These are phyloP conservation scores for Yamagishiella unicocca DNA, from an alignment of 139 green algal species.

Conservation along the genomic window DNA sequence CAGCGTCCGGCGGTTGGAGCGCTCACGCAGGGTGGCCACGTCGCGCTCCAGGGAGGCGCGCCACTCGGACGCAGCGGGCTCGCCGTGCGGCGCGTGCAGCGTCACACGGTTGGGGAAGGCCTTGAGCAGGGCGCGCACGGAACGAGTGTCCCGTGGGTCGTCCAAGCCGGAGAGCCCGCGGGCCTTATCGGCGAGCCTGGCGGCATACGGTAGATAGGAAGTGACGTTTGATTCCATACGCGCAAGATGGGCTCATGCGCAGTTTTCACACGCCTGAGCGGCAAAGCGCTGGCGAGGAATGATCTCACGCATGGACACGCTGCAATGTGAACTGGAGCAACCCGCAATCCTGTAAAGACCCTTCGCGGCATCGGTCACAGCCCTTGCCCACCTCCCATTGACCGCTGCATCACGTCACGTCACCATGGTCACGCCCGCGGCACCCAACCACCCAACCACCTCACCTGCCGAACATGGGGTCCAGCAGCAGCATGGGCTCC, in stretches of 20 bases:
- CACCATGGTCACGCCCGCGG: no score
- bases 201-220: neutral
- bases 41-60: conserved; percentile 5
- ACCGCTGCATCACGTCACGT: no score
- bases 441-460: no score
- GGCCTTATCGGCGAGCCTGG: conserved; percentile 22
- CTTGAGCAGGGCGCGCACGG: conserved; percentile 11
- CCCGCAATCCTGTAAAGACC: no score
- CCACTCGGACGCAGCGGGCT: conserved; percentile 14
- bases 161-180: neutral
- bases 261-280: no score
- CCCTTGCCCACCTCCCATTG: no score
- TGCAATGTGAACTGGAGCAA: no score
- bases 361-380: no score
- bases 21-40: conserved; percentile 15
- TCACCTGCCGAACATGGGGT: conserved; percentile 16
- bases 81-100: conserved; percentile 37
- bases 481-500: neutral
- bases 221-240: neutral
- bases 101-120: conserved; percentile 42
- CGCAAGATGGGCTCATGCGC: no score
- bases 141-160: neutral
- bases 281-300: no score
- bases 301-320: no score
- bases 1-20: conserved; percentile 25